Evolutionary conservation across 805 yeast genomes (phyloP), one percentile per base, ranked within the genome.

Genomic region (Candida yuanshanica): DNA sequence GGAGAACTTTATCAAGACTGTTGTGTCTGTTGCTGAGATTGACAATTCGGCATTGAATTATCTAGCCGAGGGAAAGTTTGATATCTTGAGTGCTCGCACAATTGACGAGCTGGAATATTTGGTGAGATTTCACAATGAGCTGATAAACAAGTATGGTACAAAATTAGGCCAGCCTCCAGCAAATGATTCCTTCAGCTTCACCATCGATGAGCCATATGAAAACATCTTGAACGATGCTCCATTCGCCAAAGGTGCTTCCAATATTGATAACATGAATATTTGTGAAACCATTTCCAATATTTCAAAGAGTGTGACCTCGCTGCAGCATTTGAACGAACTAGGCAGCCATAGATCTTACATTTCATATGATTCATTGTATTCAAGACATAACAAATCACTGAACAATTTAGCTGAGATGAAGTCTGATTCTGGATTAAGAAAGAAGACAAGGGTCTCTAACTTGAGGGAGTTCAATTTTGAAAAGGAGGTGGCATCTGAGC

Each of bases 51-150:
- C 58, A 22, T 52, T 69, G 44, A 65, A 65, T 31, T 59, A 53
- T 18, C 59, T 69, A 43, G 66, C 64, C 1, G 53, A 56, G 33
- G 57, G 53, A 1, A 72, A 78, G 48, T 69, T 78, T 44, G 91
- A 83, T 59, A 64, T 81, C 8, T 59, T 84, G 42, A 78, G 87
- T 58, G 87, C 87, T 3, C 66, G 88, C 54, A 78, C 84, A 3
- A 71, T 82, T 21, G 83, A 79, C 49, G 90, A 84, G 55, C 72
- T 81, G 36, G 83, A 80, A 51, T 71, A 61, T 46, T 59, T 79
- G 36, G 65, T 77, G 5, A 53, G 77, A 10, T 66, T 68, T 50
- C 78, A 75, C 51, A 64, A 67, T 45, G 58, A 61, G n/a, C 45
- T 67, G 7, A 31, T 64, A 26, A 43, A 43, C n/a, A 57, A 58